Evolutionary conservation across 129 eudicot species (phyloP), one percentile per base, ranked within the genome.

Genomic region (Artemisia annua): DNA sequence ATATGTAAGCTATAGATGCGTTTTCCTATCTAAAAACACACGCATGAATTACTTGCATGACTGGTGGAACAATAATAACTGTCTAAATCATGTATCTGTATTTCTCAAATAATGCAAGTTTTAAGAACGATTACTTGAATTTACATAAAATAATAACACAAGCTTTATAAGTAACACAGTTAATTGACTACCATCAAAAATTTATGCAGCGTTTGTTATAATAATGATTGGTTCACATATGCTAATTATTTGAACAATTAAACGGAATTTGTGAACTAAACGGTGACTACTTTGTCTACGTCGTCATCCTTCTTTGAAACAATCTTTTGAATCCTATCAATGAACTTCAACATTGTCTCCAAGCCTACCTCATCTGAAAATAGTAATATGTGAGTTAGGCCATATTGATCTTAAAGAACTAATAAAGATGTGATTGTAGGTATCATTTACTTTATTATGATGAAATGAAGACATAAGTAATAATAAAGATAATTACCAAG

Each of bases 361-460:
- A 80, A 76, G 24, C 87, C 75, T 73, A 78, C 68, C 12, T 84
- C 92, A 82, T 89, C 96, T 86, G 89, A 48, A 65, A 83, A 3
- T 11, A 24, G 16, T 70, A 44, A 18, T 19, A 44, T 35, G 14
- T 11, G 12, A 9, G 52, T 66, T 53, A 39, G 46, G 46, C 2
- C 46, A 39, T 39, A n/a, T n/a, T n/a, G n/a, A n/a, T n/a, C n/a
- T n/a, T n/a, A 16, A 6, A 39, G 52, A 15, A 15, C 11, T 60
- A 9, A 24, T 7, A n/a, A 30, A 7, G n/a, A 51, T 17, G 17
- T 14, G 51, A 16, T 5, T 74, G 55, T 35, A 35, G 8, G 43
- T 35, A 35, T 35, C 43, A 35, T 35, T 35, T 35, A 35, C 43
- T 35, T 35, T 35, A 35, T 35, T 35, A 3, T 17, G 51, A 66